Evolutionary conservation across 2,329 filamentous ascomycete species (phyloP).

Genomic region (Phyllosticta ampelicida): DNA sequence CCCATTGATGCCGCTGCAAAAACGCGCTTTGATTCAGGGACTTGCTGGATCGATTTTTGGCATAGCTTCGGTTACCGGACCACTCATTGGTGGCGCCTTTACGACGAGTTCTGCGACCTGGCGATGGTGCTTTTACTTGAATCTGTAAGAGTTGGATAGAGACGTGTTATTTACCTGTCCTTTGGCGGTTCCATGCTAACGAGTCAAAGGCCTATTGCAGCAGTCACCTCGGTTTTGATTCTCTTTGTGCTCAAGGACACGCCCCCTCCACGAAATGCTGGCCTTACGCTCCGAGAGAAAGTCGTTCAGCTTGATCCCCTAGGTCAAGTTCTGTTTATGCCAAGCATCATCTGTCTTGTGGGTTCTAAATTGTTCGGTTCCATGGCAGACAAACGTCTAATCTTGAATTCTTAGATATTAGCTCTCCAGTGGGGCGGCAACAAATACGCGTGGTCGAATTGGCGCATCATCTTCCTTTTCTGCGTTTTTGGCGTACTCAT

Average conservation of each 20-base stretch:
- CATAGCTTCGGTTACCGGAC: conserved; percentile 38
- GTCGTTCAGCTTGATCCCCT: conserved; percentile 36
- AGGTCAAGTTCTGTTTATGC: conserved; percentile 34
- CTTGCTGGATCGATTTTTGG: conserved; percentile 32
- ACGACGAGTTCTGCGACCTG: conserved; percentile 32
- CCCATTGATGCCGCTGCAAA: conserved; percentile 30
- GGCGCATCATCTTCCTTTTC: conserved; percentile 36
- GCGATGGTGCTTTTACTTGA: conserved; percentile 27
- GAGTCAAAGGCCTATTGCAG: conserved; percentile 32
- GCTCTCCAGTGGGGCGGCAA: conserved; percentile 42
- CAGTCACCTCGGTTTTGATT: conserved; percentile 31
- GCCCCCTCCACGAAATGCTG: conserved; percentile 18
- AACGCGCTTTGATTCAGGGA: conserved; percentile 33
- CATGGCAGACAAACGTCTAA: background rate
- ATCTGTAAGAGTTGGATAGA: background rate
- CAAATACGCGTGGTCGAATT: conserved; percentile 36
- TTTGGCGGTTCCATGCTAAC: background rate
- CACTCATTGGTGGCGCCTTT: conserved; percentile 38
- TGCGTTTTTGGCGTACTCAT: conserved; percentile 33
- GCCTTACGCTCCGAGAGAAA: conserved; percentile 17
- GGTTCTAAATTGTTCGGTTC: background rate
- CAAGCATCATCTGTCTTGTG: conserved; percentile 39
- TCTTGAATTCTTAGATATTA: conserved; percentile 17
- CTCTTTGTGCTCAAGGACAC: conserved; percentile 23
- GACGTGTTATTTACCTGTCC: background rate